Evolutionary conservation across 495 filamentous ascomycete species (phyloP), one percentile per base, ranked within the genome.

Genomic region (Aspergillus diversus): DNA sequence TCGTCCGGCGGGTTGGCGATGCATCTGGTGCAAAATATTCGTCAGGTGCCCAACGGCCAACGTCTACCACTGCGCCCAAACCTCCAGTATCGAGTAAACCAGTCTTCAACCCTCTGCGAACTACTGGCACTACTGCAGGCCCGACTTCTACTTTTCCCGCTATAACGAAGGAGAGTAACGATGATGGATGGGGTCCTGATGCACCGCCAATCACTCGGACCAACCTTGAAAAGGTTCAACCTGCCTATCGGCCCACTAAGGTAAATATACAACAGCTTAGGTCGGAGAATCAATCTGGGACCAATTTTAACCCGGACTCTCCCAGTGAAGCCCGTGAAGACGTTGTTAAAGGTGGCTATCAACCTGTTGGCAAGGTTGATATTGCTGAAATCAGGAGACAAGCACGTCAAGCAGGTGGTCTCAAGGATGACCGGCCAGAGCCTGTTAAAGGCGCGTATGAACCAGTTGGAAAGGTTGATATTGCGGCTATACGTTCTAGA

Each of bases 21-120:
- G 88, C 96, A 15, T 98, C 96, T 39, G 96, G 95, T 34, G 86
- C 96, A 43, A 99, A 96, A 68, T 99, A 98, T 72, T 91, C 91
- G 1, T 84, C 86, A 1, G 86, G 84, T 32, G 80, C 83, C 35
- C 79, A 84, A 32, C 73, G 81, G 35, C 67, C 82, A 34, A 66
- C 80, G 21, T 2, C 21, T 27, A 70, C 69, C 12, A 54, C 80
- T n/a, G 72, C 79, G 35, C 80, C 86, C 9, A 89, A 87, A 7
- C 92, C 92, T 15, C 83, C 89, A 3, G 83, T 91, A 21, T 87
- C 91, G 56, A 89, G 86, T 27, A 99, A 98, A 75, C 93, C 93
- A 47, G 93, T 88, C 42, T 96, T 96, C 74, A 93, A 89, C 52
- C 92, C 93, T 3, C 91, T 89, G 32, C 85, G 89, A 59, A 86